Evolutionary conservation across 148 eudicot genomes (phyloP).

Genomic region (Rhododendron molle): DNA sequence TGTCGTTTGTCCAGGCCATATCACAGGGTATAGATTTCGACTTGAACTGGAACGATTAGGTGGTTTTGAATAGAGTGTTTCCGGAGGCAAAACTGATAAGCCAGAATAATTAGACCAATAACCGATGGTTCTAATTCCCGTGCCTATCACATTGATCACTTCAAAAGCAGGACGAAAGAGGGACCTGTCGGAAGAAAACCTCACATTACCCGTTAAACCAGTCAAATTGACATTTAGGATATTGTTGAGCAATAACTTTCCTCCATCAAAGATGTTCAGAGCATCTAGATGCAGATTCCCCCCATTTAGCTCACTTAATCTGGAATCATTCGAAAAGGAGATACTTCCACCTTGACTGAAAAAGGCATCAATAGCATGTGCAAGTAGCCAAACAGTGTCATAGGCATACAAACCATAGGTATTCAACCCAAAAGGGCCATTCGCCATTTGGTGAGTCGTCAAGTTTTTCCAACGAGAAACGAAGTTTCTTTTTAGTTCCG

Average conservation of each 20-base stretch:
- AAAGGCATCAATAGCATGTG: slow-evolving; percentile 51
- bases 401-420: slow-evolving; percentile 66
- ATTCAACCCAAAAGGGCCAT: slow-evolving; percentile 42
- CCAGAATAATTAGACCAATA: slow-evolving; percentile 74
- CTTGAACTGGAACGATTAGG: slow-evolving; percentile 36
- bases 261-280: slow-evolving; percentile 63
- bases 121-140: slow-evolving; percentile 48
- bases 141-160: slow-evolving; percentile 65
- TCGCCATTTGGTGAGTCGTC: slow-evolving; percentile 20
- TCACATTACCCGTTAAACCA: slow-evolving; percentile 58
- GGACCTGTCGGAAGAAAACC: slow-evolving; percentile 36
- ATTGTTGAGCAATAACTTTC: slow-evolving; percentile 34
- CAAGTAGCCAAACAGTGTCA: slow-evolving; percentile 74
- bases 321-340: slow-evolving; percentile 47
- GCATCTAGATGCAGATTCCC: slow-evolving; percentile 44
- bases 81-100: slow-evolving; percentile 59
- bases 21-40: slow-evolving; percentile 30
- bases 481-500: slow-evolving; percentile 25
- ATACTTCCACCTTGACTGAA: slow-evolving; percentile 49
- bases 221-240: slow-evolving; percentile 38
- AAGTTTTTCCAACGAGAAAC: slow-evolving; percentile 34
- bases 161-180: slow-evolving; percentile 54
- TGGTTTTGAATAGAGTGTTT: slow-evolving; percentile 28
- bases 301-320: slow-evolving; percentile 18
- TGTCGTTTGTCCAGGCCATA: slow-evolving; percentile 74